A percentile compares a stretch with the other conserved stretches of the same genome.
These are phyloP conservation scores for Penicillium sp. DNA, from an alignment of 2,329 filamentous ascomycete species.

Conservation along the genomic window DNA sequence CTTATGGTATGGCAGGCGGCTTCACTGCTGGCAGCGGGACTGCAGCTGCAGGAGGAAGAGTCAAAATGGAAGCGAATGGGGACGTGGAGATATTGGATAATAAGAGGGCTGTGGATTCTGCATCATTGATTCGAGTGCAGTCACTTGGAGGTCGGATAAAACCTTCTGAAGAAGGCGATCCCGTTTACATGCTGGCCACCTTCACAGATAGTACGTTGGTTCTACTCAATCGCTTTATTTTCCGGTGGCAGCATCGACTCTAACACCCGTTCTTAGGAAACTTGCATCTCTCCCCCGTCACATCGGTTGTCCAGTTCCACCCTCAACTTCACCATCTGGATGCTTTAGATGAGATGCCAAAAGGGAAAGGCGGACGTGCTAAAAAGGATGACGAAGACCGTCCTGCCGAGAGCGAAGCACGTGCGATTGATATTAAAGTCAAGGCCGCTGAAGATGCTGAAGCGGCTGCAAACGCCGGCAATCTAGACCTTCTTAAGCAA, in stretches of 20 bases:
- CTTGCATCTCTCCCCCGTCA: constrained; percentile 79
- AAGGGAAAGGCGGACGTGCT: constrained; percentile 31
- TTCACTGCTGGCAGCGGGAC: constrained; percentile 60
- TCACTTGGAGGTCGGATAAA: constrained; percentile 81
- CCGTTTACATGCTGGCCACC: constrained; percentile 83
- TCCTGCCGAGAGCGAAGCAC: constrained; percentile 54
- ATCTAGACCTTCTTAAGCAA: constrained; percentile 70
- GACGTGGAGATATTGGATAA: constrained; percentile 36
- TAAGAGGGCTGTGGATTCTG: constrained; percentile 38
- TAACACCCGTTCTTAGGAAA: constrained; percentile 57
- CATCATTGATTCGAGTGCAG: constrained; percentile 66
- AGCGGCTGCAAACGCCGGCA: constrained; percentile 61
- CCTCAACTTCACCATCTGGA: constrained; percentile 93
- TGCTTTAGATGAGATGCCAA: constrained; percentile 66
- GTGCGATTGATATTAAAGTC: constrained; percentile 81
- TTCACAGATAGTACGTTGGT: constrained; percentile 70
- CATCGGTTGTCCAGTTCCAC: constrained; percentile 80
- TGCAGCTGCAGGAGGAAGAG: constrained; percentile 25
- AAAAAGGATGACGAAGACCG: constrained; percentile 48
- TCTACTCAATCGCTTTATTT: not conserved
- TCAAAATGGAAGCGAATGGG: constrained; percentile 21
- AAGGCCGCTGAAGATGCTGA: constrained; percentile 71
- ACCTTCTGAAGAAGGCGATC: constrained; percentile 65
- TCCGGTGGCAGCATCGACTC: not conserved
- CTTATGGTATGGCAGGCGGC: constrained; percentile 68